These are phyloP conservation scores for Blastobotrys americana DNA, from an alignment of 805 yeast genomes.

Conservation along the genomic window DNA sequence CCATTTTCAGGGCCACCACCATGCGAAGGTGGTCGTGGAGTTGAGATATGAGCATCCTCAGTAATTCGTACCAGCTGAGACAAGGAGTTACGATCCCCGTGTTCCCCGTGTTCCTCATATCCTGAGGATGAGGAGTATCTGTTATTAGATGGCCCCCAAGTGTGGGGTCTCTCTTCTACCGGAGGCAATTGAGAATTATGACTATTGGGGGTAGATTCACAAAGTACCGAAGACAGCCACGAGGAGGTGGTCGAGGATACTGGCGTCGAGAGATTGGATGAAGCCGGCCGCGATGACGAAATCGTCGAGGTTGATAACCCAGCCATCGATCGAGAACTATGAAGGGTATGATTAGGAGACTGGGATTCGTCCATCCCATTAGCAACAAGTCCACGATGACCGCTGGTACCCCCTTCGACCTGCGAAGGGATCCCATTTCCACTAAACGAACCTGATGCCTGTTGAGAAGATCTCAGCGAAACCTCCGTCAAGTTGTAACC, in stretches of 20 bases:
- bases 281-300: constrained; percentile 17
- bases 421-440: background rate
- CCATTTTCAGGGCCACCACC: background rate
- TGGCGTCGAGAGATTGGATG: constrained; percentile 20
- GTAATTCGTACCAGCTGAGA: constrained; percentile 21
- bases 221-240: constrained; percentile 24
- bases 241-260: constrained; percentile 19
- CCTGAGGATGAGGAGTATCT: constrained; percentile 19
- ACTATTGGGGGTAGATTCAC: constrained; percentile 11
- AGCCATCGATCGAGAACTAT: constrained; percentile 12
- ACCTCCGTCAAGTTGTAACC: too few relatives aligned
- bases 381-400: background rate
- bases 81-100: constrained; percentile 20
- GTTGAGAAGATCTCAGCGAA: too few relatives aligned
- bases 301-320: constrained; percentile 15
- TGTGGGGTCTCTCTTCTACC: constrained; percentile 25
- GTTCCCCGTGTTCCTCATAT: constrained; percentile 15
- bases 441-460: too few relatives aligned
- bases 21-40: constrained; percentile 9
- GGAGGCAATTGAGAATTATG: constrained; percentile 5
- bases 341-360: constrained; percentile 4
- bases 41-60: constrained; percentile 20
- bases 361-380: background rate
- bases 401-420: background rate
- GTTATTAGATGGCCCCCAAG: constrained; percentile 26